phyloP scores from a whole-genome alignment of 2,329 filamentous ascomycete species.

The Dactylellina drechsleri region DNA sequence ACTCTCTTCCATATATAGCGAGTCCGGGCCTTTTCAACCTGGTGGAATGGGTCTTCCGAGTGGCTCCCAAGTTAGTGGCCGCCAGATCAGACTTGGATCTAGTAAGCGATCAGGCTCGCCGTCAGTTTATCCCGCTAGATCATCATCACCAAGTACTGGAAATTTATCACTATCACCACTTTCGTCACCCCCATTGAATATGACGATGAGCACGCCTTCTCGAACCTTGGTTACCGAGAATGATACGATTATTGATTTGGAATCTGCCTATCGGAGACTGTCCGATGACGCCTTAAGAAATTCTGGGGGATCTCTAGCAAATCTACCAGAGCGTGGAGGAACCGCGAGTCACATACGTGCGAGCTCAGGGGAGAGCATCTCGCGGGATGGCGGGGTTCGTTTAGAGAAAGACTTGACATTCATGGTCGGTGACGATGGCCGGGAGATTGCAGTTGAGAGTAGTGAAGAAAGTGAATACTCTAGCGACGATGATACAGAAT shows the following conservation, averaged over 20 bases:
- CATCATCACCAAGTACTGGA: slow-evolving; percentile 60
- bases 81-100: slow-evolving; percentile 65
- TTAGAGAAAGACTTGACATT: slow-evolving; percentile 75
- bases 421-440: slow-evolving; percentile 70
- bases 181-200: slow-evolving; percentile 55
- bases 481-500: slow-evolving; percentile 60
- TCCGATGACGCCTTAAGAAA: slow-evolving; percentile 76
- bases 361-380: slow-evolving; percentile 62
- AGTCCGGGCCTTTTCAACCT: slow-evolving; percentile 52
- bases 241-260: slow-evolving; percentile 73
- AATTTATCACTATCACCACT: slow-evolving; percentile 59
- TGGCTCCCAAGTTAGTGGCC: slow-evolving; percentile 48
- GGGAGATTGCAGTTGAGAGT: slow-evolving; percentile 69
- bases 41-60: slow-evolving; percentile 53
- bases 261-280: slow-evolving; percentile 74
- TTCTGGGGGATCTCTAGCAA: slow-evolving; percentile 72
- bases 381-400: slow-evolving; percentile 67
- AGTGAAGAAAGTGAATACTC: slow-evolving; percentile 71
- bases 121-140: slow-evolving; percentile 58
- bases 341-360: slow-evolving; percentile 61
- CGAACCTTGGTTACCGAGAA: slow-evolving; percentile 69
- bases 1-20: slow-evolving; percentile 51
- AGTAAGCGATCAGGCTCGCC: slow-evolving; percentile 66
- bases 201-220: slow-evolving; percentile 57
- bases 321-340: slow-evolving; percentile 69